phyloP scores from a whole-genome alignment of 2,329 filamentous ascomycete genomes.

The Fusarium ramigenum region DNA sequence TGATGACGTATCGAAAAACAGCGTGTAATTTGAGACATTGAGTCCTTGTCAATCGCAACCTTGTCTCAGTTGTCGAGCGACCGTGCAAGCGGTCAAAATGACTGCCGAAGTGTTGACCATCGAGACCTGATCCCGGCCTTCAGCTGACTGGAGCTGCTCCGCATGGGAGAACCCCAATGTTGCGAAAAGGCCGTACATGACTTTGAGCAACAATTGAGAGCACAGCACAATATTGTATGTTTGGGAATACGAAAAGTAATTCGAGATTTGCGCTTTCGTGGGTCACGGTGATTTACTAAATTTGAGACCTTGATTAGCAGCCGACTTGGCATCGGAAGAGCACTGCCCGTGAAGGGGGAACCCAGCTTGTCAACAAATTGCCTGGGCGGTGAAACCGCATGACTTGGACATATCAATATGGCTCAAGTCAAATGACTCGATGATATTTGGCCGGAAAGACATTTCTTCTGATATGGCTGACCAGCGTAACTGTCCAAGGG shows the following conservation, averaged over 20 bases:
- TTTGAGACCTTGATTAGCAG: background rate
- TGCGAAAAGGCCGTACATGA: no score
- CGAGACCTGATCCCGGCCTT: background rate
- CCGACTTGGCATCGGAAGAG: background rate
- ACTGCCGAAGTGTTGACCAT: background rate
- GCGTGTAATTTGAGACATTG: background rate
- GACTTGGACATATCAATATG: background rate
- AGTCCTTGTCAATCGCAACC: background rate
- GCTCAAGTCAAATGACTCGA: background rate
- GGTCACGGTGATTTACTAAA: background rate
- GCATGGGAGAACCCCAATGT: background rate
- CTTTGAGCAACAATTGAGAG: no score
- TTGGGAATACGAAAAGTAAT: background rate
- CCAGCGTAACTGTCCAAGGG: accelerated
- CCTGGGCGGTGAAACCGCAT: accelerated
- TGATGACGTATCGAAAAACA: background rate
- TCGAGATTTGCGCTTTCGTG: no score
- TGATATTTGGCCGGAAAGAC: accelerated
- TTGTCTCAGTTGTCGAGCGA: background rate
- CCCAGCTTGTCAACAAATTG: background rate
- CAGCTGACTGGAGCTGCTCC: background rate
- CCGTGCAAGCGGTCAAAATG: background rate
- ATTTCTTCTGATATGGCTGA: background rate
- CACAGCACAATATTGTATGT: background rate
- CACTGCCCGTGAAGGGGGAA: no score